These are phyloP conservation scores for Nelumbo lutea DNA, from an alignment of 164 flowering plant species.

Conservation along the genomic window DNA sequence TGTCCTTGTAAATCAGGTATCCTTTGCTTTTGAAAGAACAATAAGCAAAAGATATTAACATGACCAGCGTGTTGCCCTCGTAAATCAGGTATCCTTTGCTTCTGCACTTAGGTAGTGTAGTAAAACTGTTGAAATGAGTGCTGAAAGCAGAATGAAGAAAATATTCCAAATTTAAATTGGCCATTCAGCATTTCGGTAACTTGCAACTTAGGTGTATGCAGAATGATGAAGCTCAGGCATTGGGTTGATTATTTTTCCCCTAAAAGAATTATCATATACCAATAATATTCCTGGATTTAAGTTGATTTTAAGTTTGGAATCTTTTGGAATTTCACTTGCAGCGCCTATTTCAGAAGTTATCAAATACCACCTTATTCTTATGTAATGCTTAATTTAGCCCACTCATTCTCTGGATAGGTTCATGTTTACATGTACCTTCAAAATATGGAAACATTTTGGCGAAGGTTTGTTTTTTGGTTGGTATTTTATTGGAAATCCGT, in stretches of 20 bases:
- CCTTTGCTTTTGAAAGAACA: constrained; percentile 3
- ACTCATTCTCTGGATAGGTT: neutral
- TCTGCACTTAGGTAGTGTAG: neutral
- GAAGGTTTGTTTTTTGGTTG: no score
- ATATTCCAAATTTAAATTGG: no score
- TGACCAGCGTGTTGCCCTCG: constrained; percentile 97
- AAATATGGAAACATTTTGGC: neutral
- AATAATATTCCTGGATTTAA: neutral
- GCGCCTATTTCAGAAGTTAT: neutral
- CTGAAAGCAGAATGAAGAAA: no score
- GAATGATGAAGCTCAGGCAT: neutral
- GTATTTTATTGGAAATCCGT: no score
- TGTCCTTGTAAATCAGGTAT: constrained; percentile 93
- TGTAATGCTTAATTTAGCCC: neutral
- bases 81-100: constrained; percentile 64
- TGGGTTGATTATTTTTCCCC: neutral
- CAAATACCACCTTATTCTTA: neutral
- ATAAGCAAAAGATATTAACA: constrained; percentile 13
- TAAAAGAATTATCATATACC: no score
- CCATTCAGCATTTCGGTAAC: no score
- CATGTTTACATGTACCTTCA: neutral
- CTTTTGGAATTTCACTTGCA: neutral
- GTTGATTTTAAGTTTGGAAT: no score
- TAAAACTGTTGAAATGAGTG: no score
- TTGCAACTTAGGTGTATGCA: no score